Base-by-base conservation (phyloP, 2,329 filamentous ascomycete species). In the Graphiopsis chlorocephala region DNA sequence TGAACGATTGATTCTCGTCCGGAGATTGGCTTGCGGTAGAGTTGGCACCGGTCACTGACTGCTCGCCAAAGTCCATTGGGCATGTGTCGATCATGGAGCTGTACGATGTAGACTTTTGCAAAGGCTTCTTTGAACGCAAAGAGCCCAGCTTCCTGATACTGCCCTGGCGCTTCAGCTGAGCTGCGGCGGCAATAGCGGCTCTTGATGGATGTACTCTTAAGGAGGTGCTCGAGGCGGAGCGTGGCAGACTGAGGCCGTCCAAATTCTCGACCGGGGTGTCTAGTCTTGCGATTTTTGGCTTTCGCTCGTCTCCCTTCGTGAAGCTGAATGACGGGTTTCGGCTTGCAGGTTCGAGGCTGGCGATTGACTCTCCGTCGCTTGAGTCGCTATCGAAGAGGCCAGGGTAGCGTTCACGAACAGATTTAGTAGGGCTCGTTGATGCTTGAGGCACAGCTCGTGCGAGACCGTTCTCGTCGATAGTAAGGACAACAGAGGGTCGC, bases 401-500 rank as follows among this genome's bases (percentile, higher is more conserved):
- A 25, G 80, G 80, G 67, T 82, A 82, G 57, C 79, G 78, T 4
- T 78, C 74, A 20, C 72, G 70, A 14, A 74, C 73, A 10, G 74
- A 74, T 20, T 74, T 73, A 3, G 75, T 75, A 1, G 75, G 74
- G 57, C 76, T 76, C 6, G 77, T 73, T 35, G 58, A 58, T 52
- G 64, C 59, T 29, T 76, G 72, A n/a, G 80, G 81, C 68, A 82
- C 79, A 6, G 81, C 81, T 12, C 81, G 75, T 47, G 81, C 81
- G 50, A 77, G 75, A 15, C 81, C 81, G 59, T 74, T 79, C 66
- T 82, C 80, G 67, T 83, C 81, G 38, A 83, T 77, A 6, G 74
- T 77, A 47, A 78, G 66, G 42, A 83, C 74, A 23, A 83, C 76
- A 8, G 80, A 78, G 55, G 78, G 79, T 58, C 77, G 75, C 11